phyloP scores from a whole-genome alignment of 1,284 basidiomycete genomes.

The Cerioporus squamosus region DNA sequence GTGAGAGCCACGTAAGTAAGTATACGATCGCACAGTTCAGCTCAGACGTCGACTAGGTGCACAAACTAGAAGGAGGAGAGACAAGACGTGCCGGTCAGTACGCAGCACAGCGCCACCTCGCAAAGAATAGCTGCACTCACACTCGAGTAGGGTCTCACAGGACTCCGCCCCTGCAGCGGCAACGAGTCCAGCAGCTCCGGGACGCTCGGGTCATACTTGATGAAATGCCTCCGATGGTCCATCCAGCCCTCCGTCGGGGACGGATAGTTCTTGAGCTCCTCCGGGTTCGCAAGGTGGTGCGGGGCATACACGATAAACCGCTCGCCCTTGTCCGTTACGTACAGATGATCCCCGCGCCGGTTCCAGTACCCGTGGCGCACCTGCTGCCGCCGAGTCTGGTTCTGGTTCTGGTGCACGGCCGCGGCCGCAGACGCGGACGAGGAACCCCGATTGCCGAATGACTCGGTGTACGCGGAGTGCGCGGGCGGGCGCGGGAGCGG shows the following conservation, averaged over 20 bases:
- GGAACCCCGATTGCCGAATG: slow-evolving; percentile 10
- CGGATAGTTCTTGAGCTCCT: slow-evolving; percentile 63
- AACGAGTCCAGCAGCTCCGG: slow-evolving; percentile 63
- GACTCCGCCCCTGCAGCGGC: slow-evolving; percentile 54
- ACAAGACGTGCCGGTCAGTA: background rate
- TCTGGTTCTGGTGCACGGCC: slow-evolving; percentile 23
- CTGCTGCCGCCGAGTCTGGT: slow-evolving; percentile 2
- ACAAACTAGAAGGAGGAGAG: slow-evolving; percentile 17
- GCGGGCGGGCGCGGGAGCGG: slow-evolving; percentile 33
- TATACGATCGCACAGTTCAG: slow-evolving; percentile 18
- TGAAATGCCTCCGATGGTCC: slow-evolving; percentile 50
- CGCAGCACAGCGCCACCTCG: background rate
- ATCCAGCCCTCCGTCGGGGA: slow-evolving; percentile 52
- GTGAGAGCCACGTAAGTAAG: slow-evolving; percentile 10
- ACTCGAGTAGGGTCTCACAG: slow-evolving; percentile 57
- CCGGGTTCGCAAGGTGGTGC: slow-evolving; percentile 50
- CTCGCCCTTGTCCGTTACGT: slow-evolving; percentile 44
- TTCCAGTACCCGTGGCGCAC: slow-evolving; percentile 70
- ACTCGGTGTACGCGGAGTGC: slow-evolving; percentile 21
- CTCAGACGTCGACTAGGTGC: slow-evolving; percentile 21
- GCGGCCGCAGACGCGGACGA: slow-evolving; percentile 33
- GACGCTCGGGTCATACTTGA: slow-evolving; percentile 44
- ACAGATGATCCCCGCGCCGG: slow-evolving; percentile 65
- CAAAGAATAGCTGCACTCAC: slow-evolving; percentile 46
- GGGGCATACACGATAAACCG: slow-evolving; percentile 69